These are phyloP conservation scores for Talaromyces wortmannii DNA, from an alignment of 495 filamentous ascomycete species.

Conservation along the genomic window DNA sequence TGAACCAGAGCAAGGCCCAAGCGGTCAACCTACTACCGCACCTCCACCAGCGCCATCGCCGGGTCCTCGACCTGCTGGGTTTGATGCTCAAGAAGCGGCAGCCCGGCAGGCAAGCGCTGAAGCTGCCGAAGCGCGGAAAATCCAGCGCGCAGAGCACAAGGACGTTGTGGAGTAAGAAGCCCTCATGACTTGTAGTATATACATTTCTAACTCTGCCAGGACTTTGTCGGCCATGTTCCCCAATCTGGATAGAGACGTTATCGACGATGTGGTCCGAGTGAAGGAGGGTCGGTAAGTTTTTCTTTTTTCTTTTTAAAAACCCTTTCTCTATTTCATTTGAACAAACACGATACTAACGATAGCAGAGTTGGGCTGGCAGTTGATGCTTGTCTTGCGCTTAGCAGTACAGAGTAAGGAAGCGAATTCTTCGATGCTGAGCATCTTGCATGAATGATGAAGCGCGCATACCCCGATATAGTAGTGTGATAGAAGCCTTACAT, in stretches of 20 bases:
- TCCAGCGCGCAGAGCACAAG: slow-evolving; percentile 78
- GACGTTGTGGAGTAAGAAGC: slow-evolving; percentile 69
- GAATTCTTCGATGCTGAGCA: neutral
- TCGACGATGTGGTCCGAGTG: slow-evolving; percentile 86
- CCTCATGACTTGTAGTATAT: neutral
- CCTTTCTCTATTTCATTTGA: neutral
- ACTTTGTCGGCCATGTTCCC: slow-evolving; percentile 91
- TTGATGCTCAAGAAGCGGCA: slow-evolving; percentile 78
- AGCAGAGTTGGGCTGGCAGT: slow-evolving; percentile 80
- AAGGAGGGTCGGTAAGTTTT: slow-evolving; percentile 79
- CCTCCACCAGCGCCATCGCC: slow-evolving; percentile 50
- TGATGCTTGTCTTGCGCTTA: slow-evolving; percentile 84
- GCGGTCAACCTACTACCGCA: slow-evolving; percentile 38
- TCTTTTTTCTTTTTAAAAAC: neutral
- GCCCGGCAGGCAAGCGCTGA: slow-evolving; percentile 91
- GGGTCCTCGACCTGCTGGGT: slow-evolving; percentile 50
- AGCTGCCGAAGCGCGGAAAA: slow-evolving; percentile 76
- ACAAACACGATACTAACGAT: slow-evolving; percentile 11
- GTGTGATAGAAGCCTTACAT: neutral
- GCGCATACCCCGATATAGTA: neutral
- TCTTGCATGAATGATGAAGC: neutral
- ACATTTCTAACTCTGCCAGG: slow-evolving; percentile 11
- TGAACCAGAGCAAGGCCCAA: slow-evolving; percentile 43
- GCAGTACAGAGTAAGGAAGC: slow-evolving; percentile 24
- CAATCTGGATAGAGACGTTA: slow-evolving; percentile 80